A percentile compares a stretch with the other conserved stretches of the same genome.
These are phyloP conservation scores for Gremmenia infestans DNA, from an alignment of 2,329 filamentous ascomycete genomes.

Conservation along the genomic window DNA sequence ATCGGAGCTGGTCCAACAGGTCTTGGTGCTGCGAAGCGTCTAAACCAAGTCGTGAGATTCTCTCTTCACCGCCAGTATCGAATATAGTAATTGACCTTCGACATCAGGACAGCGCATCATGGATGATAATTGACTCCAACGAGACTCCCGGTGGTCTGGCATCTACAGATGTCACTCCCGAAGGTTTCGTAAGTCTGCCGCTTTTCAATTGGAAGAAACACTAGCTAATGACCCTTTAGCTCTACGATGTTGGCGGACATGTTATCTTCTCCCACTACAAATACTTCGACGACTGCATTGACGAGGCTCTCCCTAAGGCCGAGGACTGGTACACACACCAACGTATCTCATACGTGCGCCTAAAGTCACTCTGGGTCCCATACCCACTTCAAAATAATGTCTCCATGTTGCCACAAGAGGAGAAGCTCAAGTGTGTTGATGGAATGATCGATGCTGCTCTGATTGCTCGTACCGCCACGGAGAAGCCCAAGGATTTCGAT, in stretches of 20 bases:
- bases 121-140: slow-evolving; percentile 91
- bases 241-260: slow-evolving; percentile 78
- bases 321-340: slow-evolving; percentile 98
- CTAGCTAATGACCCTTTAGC: slow-evolving; percentile 45
- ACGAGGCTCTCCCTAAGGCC: slow-evolving; percentile 90
- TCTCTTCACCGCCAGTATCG: slow-evolving; percentile 13
- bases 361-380: slow-evolving; percentile 93
- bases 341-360: slow-evolving; percentile 98
- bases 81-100: slow-evolving; percentile 13
- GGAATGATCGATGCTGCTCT: slow-evolving; percentile 93
- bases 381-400: slow-evolving; percentile 99
- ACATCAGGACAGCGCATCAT: slow-evolving; percentile 77
- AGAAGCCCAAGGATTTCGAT: slow-evolving; percentile 94
- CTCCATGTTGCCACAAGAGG: slow-evolving; percentile 94
- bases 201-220: slow-evolving; percentile 13
- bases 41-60: slow-evolving; percentile 77
- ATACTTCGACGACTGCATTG: slow-evolving; percentile 98
- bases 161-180: slow-evolving; percentile 88
- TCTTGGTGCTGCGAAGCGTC: slow-evolving; percentile 93
- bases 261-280: slow-evolving; percentile 71
- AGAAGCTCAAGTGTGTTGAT: slow-evolving; percentile 91
- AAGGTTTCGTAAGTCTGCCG: slow-evolving; percentile 80
- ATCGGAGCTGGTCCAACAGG: slow-evolving; percentile 97
- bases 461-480: slow-evolving; percentile 78
- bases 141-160: slow-evolving; percentile 93